Percentiles rank a stretch among this genome's conserved stretches.
Conservation (phyloP, 805 yeast genomes). For the Scheffersomyces ergatensis region DNA sequence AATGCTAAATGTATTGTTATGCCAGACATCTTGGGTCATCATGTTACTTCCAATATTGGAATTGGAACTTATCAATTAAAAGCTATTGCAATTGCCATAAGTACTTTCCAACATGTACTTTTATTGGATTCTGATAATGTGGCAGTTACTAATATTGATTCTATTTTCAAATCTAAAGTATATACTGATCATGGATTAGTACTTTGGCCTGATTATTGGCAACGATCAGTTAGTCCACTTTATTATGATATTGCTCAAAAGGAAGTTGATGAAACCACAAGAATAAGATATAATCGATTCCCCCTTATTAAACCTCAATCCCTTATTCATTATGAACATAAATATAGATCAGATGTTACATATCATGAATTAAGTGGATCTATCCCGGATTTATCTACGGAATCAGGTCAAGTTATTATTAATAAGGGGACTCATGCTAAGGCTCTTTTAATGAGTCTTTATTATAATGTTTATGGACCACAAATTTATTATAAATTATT, state of each 20-base stretch:
- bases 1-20: constrained; percentile 48
- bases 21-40: constrained; percentile 19
- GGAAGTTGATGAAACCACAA: constrained; percentile 9
- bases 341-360: constrained; percentile 23
- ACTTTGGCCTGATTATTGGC: constrained; percentile 71
- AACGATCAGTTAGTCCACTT: constrained; percentile 60
- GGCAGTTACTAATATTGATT: constrained; percentile 40
- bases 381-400: constrained; percentile 63
- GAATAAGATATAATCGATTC: constrained; percentile 29
- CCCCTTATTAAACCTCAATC: constrained; percentile 29
- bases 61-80: constrained; percentile 50
- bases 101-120: constrained; percentile 48
- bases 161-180: constrained; percentile 42
- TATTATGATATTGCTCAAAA: constrained; percentile 46
- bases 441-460: constrained; percentile 56
- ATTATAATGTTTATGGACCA: constrained; percentile 67
- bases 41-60: constrained; percentile 13
- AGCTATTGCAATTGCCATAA: constrained; percentile 58
- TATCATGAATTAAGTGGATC: constrained; percentile 63
- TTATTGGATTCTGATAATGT: constrained; percentile 53
- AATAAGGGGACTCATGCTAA: constrained; percentile 58
- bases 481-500: constrained; percentile 61
- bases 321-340: constrained; percentile 27
- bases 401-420: constrained; percentile 66
- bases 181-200: constrained; percentile 49